These are phyloP conservation scores for Fusarium armeniacum DNA, from an alignment of 2,329 filamentous ascomycete species.

Conservation along the genomic window DNA sequence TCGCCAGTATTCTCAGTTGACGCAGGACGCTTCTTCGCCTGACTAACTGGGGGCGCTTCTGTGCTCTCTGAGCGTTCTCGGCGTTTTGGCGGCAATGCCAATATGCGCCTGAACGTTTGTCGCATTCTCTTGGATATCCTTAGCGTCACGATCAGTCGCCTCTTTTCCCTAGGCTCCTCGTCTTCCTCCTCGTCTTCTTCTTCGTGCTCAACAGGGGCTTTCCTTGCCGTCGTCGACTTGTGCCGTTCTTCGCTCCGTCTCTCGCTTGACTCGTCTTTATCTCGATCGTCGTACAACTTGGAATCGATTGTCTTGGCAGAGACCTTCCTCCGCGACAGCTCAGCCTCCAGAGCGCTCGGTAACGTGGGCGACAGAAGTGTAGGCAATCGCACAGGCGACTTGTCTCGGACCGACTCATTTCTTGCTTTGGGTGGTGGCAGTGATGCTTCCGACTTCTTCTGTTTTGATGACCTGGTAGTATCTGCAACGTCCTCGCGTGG, in stretches of 20 bases:
- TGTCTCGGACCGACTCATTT: constrained; percentile 56
- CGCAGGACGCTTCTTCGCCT: constrained; percentile 65
- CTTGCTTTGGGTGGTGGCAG: constrained; percentile 49
- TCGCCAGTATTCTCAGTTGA: constrained; percentile 56
- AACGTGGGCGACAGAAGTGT: constrained; percentile 69
- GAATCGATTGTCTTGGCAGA: constrained; percentile 41
- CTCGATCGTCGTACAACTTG: constrained; percentile 38
- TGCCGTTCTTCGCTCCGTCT: constrained; percentile 40
- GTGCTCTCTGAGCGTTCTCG: constrained; percentile 55
- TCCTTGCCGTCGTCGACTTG: constrained; percentile 46
- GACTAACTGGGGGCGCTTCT: constrained; percentile 54
- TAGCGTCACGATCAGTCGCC: constrained; percentile 60
- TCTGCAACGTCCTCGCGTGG: constrained; percentile 50
- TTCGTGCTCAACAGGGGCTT: constrained; percentile 49
- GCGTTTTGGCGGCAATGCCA: constrained; percentile 60
- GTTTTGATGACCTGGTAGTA: constrained; percentile 50
- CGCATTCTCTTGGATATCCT: constrained; percentile 64
- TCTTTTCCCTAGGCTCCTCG: constrained; percentile 42
- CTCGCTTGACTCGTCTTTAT: constrained; percentile 40
- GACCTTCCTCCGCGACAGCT: constrained; percentile 53
- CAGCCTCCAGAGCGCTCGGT: constrained; percentile 64
- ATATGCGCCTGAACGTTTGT: constrained; percentile 61
- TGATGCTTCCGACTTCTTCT: constrained; percentile 49
- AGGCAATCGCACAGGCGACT: constrained; percentile 59
- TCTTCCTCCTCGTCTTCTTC: constrained; percentile 56